phyloP scores from a whole-genome alignment of 495 filamentous ascomycete species.

The Staphylotrichum longicolle region DNA sequence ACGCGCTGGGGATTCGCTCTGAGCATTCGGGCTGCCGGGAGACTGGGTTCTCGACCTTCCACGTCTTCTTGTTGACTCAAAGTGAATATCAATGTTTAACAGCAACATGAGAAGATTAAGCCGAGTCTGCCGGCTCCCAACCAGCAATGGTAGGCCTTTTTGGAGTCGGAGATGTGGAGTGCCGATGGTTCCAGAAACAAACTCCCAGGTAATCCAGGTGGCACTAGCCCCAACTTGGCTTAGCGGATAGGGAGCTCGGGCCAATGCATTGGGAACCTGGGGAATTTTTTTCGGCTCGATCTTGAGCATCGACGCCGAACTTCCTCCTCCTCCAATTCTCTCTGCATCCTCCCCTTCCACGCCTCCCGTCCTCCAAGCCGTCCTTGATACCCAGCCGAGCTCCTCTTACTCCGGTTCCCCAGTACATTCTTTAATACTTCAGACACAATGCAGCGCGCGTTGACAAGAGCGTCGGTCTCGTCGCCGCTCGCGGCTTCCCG shows the following conservation, averaged over 20 bases:
- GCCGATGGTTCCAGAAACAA: slow-evolving; percentile 39
- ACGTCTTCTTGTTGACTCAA: no score
- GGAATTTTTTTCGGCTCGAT: slow-evolving; percentile 32
- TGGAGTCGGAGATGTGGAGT: slow-evolving; percentile 21
- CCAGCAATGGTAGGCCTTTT: neutral
- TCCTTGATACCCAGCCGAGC: slow-evolving; percentile 25
- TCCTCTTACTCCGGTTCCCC: slow-evolving; percentile 21
- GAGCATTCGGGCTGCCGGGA: neutral
- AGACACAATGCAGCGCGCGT: slow-evolving; percentile 47
- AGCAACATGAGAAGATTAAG: no score
- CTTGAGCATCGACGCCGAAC: slow-evolving; percentile 18
- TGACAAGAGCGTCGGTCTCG: slow-evolving; percentile 63
- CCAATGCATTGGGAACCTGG: slow-evolving; percentile 28
- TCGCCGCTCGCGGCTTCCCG: slow-evolving; percentile 55
- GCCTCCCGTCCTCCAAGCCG: slow-evolving; percentile 11
- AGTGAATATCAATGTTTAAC: no score
- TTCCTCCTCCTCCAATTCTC: slow-evolving; percentile 21
- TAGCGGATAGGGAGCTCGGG: slow-evolving; percentile 34
- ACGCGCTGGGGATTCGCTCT: neutral
- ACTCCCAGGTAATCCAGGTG: slow-evolving; percentile 11
- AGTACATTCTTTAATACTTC: slow-evolving; percentile 19
- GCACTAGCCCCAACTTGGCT: slow-evolving; percentile 25
- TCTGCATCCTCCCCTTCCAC: slow-evolving; percentile 9
- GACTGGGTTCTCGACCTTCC: no score
- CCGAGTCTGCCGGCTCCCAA: no score